Conservation (phyloP, 495 filamentous ascomycete species). For the Trichoderma virens region DNA sequence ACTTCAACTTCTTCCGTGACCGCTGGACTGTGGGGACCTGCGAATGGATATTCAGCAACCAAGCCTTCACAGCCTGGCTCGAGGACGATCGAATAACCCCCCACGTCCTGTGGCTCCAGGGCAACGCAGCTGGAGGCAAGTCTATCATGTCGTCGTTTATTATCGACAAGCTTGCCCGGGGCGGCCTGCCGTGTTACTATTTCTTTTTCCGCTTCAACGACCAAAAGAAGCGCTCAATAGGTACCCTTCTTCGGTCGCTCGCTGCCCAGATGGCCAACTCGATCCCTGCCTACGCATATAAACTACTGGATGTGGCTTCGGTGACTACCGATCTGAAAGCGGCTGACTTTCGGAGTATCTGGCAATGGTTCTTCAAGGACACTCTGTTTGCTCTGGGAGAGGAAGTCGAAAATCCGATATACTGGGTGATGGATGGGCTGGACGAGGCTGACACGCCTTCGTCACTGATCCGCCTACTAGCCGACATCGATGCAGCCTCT, state of each 20-base stretch:
- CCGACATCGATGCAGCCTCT: constrained; percentile 1
- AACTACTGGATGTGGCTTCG: constrained; percentile 24
- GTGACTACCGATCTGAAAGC: constrained; percentile 16
- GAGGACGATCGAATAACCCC: constrained; percentile 6
- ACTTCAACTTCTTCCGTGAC: constrained; percentile 24
- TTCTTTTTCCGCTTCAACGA: constrained; percentile 26
- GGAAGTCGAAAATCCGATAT: constrained; percentile 17
- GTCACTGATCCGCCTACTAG: not conserved
- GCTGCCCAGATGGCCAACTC: constrained; percentile 25
- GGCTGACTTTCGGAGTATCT: constrained; percentile 25
- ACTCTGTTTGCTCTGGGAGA: constrained; percentile 20
- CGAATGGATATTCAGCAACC: constrained; percentile 24
- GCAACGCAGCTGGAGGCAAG: constrained; percentile 26
- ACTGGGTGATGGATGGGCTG: constrained; percentile 31
- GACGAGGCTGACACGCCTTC: constrained; percentile 24
- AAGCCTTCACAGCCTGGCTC: constrained; percentile 20
- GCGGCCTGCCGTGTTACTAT: constrained; percentile 23
- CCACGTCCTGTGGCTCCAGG: constrained; percentile 25
- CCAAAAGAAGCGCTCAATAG: constrained; percentile 17
- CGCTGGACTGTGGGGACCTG: constrained; percentile 31
- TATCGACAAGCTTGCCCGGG: constrained; percentile 21
- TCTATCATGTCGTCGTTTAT: constrained; percentile 29
- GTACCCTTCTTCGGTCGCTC: constrained; percentile 21
- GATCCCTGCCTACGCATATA: constrained; percentile 17
- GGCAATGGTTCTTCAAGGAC: constrained; percentile 29